Conservation (phyloP, 371 early-diverging fungal species). For the Entomophthora muscae region DNA sequence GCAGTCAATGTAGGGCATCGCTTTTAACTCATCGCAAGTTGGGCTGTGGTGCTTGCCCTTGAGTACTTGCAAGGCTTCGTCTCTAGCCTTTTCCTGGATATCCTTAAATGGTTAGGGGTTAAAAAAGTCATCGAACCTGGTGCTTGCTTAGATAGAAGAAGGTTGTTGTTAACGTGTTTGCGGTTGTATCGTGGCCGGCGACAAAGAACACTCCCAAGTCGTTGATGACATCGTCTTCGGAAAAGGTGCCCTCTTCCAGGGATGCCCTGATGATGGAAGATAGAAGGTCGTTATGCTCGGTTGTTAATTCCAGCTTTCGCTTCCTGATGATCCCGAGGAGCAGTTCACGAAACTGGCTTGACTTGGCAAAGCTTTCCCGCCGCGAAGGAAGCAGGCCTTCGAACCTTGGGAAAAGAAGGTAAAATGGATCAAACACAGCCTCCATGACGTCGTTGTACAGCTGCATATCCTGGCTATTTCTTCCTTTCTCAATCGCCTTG, state of each 20-base stretch:
- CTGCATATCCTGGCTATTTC: not conserved
- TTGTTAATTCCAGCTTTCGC: not conserved
- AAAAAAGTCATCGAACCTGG: too few species aligned
- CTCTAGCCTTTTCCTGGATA: slow-evolving; percentile 2
- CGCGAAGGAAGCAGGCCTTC: not conserved
- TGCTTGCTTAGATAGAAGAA: slow-evolving; percentile 4
- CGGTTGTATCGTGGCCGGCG: slow-evolving; percentile 9
- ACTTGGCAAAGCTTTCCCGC: too few species aligned
- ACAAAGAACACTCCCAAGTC: slow-evolving; percentile 1
- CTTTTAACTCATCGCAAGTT: not conserved
- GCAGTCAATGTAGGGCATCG: not conserved
- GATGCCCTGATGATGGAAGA: slow-evolving; percentile 3
- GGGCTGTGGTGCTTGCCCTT: not conserved
- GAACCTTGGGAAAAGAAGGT: not conserved
- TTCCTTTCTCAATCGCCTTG: not conserved
- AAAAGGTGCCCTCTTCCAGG: not conserved
- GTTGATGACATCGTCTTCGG: slow-evolving; percentile 1
- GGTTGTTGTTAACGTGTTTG: slow-evolving; percentile 3
- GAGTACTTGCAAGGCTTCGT: not conserved
- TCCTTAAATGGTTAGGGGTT: too few species aligned
- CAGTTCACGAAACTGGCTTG: too few species aligned
- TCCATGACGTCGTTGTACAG: not conserved
- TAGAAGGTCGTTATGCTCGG: not conserved
- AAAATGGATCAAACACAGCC: not conserved
- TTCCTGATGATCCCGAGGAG: not conserved